phyloP scores from a whole-genome alignment of 2,329 filamentous ascomycete species.

The Geosmithia putterillii region DNA sequence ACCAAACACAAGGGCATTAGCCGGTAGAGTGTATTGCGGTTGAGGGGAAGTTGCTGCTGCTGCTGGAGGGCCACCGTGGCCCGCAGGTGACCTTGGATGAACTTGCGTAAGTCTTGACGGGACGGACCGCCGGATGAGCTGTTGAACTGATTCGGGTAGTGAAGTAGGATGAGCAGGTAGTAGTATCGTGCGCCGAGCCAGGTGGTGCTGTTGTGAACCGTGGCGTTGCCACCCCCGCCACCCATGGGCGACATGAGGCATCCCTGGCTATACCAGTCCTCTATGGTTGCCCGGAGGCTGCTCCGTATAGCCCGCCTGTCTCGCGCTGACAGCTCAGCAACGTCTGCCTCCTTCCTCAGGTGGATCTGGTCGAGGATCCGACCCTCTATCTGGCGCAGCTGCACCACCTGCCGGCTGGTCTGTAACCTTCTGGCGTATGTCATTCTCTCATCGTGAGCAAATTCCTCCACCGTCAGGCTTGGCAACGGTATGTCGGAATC shows the following conservation, averaged over 20 bases:
- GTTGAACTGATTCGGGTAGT: constrained; percentile 26
- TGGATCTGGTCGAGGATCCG: constrained; percentile 24
- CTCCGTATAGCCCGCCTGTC: constrained; percentile 19
- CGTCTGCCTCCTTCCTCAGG: constrained; percentile 14
- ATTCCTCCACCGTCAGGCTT: constrained; percentile 30
- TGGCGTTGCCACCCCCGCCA: constrained; percentile 27
- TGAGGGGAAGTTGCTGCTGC: too few relatives aligned
- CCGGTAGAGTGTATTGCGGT: too few relatives aligned
- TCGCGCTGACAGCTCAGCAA: constrained; percentile 14
- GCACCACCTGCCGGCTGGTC: constrained; percentile 29
- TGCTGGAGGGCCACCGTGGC: too few relatives aligned
- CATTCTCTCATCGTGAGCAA: constrained; percentile 22
- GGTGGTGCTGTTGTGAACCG: constrained; percentile 30
- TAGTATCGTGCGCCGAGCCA: constrained; percentile 31
- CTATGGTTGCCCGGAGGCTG: constrained; percentile 26
- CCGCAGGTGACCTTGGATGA: too few relatives aligned
- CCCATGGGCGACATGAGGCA: constrained; percentile 29
- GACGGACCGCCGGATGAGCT: too few relatives aligned
- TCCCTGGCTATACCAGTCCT: constrained; percentile 33
- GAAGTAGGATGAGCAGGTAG: constrained; percentile 27
- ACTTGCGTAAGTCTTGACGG: too few relatives aligned
- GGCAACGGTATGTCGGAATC: constrained; percentile 27
- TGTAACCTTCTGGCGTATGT: constrained; percentile 27
- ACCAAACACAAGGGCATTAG: too few relatives aligned
- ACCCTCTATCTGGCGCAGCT: constrained; percentile 27